Percentiles rank a stretch among this genome's conserved stretches.
These are phyloP conservation scores for Lachnellula cervina DNA, from an alignment of 2,329 filamentous ascomycete genomes.

Conservation along the genomic window DNA sequence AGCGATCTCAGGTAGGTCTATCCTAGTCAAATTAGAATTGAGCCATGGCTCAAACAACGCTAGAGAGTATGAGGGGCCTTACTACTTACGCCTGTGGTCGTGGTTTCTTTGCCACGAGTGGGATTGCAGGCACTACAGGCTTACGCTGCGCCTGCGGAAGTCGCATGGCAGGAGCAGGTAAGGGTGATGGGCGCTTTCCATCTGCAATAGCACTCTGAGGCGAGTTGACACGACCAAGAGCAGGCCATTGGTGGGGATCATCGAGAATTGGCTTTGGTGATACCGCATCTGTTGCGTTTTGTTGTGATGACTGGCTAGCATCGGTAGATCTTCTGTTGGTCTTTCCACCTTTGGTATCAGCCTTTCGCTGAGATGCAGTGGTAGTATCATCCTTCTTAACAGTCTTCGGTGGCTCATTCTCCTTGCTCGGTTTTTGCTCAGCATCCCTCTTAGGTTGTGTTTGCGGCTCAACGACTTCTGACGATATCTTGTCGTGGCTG, in stretches of 20 bases:
- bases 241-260: constrained; percentile 18
- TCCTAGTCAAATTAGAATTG: too few relatives aligned
- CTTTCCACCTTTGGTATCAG: constrained; percentile 7
- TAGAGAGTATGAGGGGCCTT: too few relatives aligned
- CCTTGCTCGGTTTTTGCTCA: background rate
- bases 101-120: constrained; percentile 15
- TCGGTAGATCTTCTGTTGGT: background rate
- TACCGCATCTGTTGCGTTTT: background rate
- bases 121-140: constrained; percentile 17
- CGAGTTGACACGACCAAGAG: constrained; percentile 15
- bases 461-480: background rate
- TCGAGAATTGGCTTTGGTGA: constrained; percentile 2
- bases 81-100: constrained; percentile 18
- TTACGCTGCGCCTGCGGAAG: constrained; percentile 9
- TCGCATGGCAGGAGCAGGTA: constrained; percentile 4
- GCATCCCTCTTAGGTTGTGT: background rate
- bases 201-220: constrained; percentile 16
- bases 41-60: too few relatives aligned
- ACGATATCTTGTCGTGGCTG: too few relatives aligned
- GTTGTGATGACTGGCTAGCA: background rate
- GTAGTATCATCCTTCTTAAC: background rate
- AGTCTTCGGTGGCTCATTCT: background rate
- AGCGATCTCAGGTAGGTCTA: too few relatives aligned
- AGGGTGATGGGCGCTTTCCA: constrained; percentile 16
- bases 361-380: constrained; percentile 10